A percentile compares a stretch with the other conserved stretches of the same genome.
Conservation (phyloP, 768 basidiomycete species). For the Boletus tomentosulus region DNA sequence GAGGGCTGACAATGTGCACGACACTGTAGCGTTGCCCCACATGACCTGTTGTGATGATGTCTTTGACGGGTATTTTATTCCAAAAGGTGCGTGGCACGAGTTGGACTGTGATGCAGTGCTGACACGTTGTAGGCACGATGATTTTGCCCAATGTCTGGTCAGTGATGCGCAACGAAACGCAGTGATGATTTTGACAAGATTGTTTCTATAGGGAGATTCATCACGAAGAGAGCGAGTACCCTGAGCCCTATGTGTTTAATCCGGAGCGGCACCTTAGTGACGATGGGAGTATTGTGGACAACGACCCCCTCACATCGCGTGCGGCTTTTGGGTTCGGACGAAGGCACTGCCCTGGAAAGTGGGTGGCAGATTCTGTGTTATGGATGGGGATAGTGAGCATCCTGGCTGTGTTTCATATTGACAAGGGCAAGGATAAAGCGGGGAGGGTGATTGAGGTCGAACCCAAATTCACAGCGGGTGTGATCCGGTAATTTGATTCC, state of each 20-base stretch:
- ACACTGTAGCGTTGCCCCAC: conserved; percentile 23
- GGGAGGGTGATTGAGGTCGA: conserved; percentile 24
- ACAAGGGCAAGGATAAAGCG: conserved; percentile 19
- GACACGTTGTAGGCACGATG: conserved; percentile 20
- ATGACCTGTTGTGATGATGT: conserved; percentile 37
- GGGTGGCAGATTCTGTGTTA: conserved; percentile 28
- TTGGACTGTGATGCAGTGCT: neutral
- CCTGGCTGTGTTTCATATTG: conserved; percentile 21
- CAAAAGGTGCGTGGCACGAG: conserved; percentile 27
- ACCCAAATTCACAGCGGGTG: conserved; percentile 30
- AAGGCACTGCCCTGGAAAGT: conserved; percentile 30
- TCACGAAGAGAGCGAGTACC: conserved; percentile 29
- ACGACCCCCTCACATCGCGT: conserved; percentile 25
- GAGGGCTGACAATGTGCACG: conserved; percentile 4
- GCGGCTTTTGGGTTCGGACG: conserved; percentile 30
- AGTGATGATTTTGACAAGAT: neutral
- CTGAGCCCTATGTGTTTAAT: conserved; percentile 22
- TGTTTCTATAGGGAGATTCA: conserved; percentile 24
- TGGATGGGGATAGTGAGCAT: conserved; percentile 31
- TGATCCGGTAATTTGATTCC: conserved; percentile 28
- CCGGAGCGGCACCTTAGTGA: conserved; percentile 24
- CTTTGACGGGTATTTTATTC: conserved; percentile 40
- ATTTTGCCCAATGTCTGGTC: conserved; percentile 29
- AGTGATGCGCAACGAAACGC: conserved; percentile 1
- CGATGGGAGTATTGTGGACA: conserved; percentile 23